Base-by-base conservation (phyloP, 1,284 basidiomycete species). In the Naganishia sp. region DNA sequence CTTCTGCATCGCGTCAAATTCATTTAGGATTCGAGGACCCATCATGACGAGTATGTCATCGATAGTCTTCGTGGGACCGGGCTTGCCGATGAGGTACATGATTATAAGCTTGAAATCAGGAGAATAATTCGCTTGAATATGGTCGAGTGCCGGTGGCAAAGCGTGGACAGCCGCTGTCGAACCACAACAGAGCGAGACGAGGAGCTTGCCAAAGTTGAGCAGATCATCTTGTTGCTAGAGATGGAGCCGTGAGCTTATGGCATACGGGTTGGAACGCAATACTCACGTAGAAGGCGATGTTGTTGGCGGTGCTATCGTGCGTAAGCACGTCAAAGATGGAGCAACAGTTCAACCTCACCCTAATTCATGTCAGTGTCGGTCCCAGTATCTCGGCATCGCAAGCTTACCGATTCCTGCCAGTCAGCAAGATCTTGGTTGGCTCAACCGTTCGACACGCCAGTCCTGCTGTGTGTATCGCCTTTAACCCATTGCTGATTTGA, bases 401-500 rank as follows among this genome's bases (percentile, higher is more conserved):
- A 25, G 49, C 82, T 28, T 72, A 90, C 88, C 94, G 85, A 77
- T 97, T 95, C 81, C 90, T 88, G 44, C 90, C 89, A 0, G 93
- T 96, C 52, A 95, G 80, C 55, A 99, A 75, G 55, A 99, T 86
- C 81, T 96, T 96, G 55, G 88, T 90, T 6, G 88, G 85, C 72
- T 98, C 94, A 48, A 99, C 81, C 78, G 88, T 88, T 56, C 93
- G 83, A 33, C 93, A 85, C 0, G 94, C 90, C 50, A 94, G 81
- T 0, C 92, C 90, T 1, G 85, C 85, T 53, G 88, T 88, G 75
- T 99, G 96, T 0, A 92, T 87, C 36, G 85, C 86, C 77, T 90
- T 93, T 77, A 99, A 86, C 0, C 91, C 94, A 70, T 86, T 88
- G 2, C 90, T 88, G 63, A 99, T 86, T 78, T 99, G 95, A 43